Base-by-base conservation (phyloP, 169 alveolate genomes). In the Besnoitia besnoiti region DNA sequence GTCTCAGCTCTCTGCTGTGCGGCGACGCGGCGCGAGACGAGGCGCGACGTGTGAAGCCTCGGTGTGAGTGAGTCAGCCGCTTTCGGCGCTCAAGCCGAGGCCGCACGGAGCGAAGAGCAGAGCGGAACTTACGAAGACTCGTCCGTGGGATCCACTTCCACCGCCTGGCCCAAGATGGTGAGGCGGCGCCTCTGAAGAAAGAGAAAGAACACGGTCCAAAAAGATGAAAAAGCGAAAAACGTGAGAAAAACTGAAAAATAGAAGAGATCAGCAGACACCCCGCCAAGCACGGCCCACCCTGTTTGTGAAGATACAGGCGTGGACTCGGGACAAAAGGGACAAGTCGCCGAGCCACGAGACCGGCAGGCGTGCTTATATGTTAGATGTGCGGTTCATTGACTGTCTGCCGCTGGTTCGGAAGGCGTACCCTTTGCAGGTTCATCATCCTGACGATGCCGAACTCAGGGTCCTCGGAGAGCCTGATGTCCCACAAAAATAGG, bases 401-500 rank as follows among this genome's bases (percentile, higher is more conserved):
- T 16, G 59, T 49, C 59, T 7, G 16, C 59, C 24, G 59, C 59
- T 16, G 7, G n/a, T n/a, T n/a, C n/a, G 19, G 62, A 10, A 27
- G 77, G 1, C 80, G 19, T n/a, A 67, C 80, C 24, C 80, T 30
- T 42, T 67, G 80, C 39, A 30, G 19, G n/a, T 67, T 67, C 80
- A 67, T 33, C 39, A 67, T 67, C 42, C n/a, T 67, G 42, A 67
- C 44, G 47, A 67, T 35, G 39, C 80, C 80, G 80, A 67, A 30
- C 44, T 67, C 80, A n/a, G 80, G 80, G 80, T 67, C 80, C 46
- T 19, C 80, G 24, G 47, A 35, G n/a, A 67, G 44, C 80, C 80
- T 67, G 33, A 10, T 5, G 33, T 14, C n/a, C n/a, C n/a, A n/a
- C n/a, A n/a, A n/a, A n/a, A n/a, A n/a, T n/a, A n/a, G n/a, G n/a